phyloP scores from a whole-genome alignment of 2,329 filamentous ascomycete species.

The Sphaerulina vaccinii region DNA sequence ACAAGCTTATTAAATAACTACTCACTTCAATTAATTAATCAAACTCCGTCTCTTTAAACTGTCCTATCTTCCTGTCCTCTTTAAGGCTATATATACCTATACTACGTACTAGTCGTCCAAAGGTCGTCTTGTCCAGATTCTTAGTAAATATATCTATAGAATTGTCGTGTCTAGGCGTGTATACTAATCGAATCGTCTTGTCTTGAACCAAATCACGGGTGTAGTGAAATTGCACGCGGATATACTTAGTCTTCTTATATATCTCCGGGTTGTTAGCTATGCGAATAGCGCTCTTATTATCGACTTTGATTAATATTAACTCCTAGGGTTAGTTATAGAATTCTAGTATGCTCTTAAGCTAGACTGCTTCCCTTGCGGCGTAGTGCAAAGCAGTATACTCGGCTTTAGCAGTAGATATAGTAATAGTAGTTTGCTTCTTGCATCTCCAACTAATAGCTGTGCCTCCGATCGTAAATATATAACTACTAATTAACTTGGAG shows the following conservation, averaged over 20 bases:
- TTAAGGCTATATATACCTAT: too few relatives aligned
- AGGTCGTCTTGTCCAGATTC: too few relatives aligned
- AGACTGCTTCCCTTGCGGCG: background rate
- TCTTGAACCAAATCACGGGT: background rate
- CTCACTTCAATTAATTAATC: too few relatives aligned
- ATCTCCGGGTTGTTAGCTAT: background rate
- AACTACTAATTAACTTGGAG: background rate
- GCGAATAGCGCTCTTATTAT: background rate
- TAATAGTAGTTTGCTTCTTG: conserved; percentile 5
- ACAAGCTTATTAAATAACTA: too few relatives aligned
- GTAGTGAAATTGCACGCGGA: background rate
- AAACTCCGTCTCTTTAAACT: too few relatives aligned
- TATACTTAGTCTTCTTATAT: background rate
- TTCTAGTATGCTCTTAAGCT: background rate
- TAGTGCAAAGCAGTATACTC: background rate
- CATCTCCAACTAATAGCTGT: conserved; percentile 3
- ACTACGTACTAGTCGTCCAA: too few relatives aligned
- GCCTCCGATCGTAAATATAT: background rate
- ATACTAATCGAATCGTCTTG: background rate
- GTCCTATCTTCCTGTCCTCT: too few relatives aligned
- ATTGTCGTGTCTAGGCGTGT: too few relatives aligned
- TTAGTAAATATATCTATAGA: too few relatives aligned
- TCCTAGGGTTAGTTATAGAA: background rate
- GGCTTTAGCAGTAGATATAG: background rate
- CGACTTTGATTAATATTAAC: background rate